A percentile compares a stretch with the other conserved stretches of the same genome.
Conservation (phyloP, 768 basidiomycete genomes). For the Mrakia gelida region DNA sequence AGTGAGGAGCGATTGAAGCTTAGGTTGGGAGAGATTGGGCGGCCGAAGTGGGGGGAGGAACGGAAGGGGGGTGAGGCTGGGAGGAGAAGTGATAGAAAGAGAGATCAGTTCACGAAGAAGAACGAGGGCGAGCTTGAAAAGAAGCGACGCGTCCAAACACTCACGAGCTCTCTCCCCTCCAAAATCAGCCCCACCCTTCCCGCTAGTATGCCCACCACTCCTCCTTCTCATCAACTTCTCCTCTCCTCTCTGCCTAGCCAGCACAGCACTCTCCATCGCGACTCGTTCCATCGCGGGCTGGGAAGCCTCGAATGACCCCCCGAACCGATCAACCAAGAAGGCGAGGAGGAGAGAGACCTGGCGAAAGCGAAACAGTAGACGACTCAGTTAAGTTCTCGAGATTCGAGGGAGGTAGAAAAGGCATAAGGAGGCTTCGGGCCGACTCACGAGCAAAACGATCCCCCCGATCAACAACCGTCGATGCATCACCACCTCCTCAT, state of each 20-base stretch:
- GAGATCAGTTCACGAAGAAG: too few relatives aligned
- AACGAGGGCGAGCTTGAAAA: too few relatives aligned
- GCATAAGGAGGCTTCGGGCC: not conserved
- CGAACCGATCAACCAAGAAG: slow-evolving; percentile 2
- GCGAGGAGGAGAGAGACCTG: not conserved
- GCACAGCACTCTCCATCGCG: not conserved
- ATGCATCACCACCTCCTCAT: slow-evolving; percentile 22
- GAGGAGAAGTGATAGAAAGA: not conserved
- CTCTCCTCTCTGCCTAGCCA: not conserved
- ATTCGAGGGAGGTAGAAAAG: not conserved
- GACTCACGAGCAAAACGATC: slow-evolving; percentile 14
- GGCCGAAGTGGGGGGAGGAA: not conserved
- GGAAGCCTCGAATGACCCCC: slow-evolving; percentile 11
- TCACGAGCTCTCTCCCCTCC: not conserved
- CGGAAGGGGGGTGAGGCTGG: not conserved
- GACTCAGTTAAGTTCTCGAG: too few relatives aligned
- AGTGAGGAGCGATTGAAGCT: not conserved
- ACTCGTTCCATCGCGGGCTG: not conserved
- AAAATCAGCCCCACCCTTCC: not conserved
- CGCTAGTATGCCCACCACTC: not conserved
- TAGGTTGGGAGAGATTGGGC: slow-evolving; percentile 5
- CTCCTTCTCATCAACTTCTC: not conserved
- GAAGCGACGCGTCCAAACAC: not conserved
- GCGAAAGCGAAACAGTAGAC: not conserved
- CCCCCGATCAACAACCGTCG: slow-evolving; percentile 2